These are phyloP conservation scores for Alternaria consortialis DNA, from an alignment of 2,329 filamentous ascomycete species.

Conservation along the genomic window DNA sequence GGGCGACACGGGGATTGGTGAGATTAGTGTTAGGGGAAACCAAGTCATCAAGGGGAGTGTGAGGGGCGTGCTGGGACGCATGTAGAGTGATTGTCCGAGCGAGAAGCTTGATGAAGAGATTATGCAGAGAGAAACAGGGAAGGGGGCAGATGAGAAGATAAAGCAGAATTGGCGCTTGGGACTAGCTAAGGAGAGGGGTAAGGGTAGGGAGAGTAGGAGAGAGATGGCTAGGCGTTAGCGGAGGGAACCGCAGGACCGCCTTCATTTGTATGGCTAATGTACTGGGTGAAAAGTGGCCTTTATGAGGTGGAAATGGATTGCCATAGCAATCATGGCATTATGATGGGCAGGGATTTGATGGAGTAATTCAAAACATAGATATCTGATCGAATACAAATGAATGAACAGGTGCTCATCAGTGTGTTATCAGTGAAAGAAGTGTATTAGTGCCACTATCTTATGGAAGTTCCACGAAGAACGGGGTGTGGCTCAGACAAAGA, in stretches of 20 bases:
- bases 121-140: too few relatives aligned
- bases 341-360: not conserved
- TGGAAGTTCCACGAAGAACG: not conserved
- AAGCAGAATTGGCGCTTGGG: not conserved
- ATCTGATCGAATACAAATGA: not conserved
- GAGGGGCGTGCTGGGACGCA: constrained; percentile 52
- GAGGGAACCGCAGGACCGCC: not conserved
- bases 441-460: not conserved
- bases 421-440: not conserved
- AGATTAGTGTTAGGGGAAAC: constrained; percentile 63
- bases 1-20: constrained; percentile 62
- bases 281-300: too few relatives aligned
- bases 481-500: not conserved
- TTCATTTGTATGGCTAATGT: not conserved
- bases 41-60: constrained; percentile 66
- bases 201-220: too few relatives aligned
- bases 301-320: not conserved
- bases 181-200: too few relatives aligned
- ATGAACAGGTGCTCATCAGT: not conserved
- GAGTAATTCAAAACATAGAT: not conserved
- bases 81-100: constrained; percentile 20
- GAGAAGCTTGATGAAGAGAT: not conserved
- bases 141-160: not conserved
- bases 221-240: too few relatives aligned
- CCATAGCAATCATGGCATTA: not conserved